Evolutionary conservation across 139 green algal genomes (phyloP).

Genomic region (Coelastrella sp.): DNA sequence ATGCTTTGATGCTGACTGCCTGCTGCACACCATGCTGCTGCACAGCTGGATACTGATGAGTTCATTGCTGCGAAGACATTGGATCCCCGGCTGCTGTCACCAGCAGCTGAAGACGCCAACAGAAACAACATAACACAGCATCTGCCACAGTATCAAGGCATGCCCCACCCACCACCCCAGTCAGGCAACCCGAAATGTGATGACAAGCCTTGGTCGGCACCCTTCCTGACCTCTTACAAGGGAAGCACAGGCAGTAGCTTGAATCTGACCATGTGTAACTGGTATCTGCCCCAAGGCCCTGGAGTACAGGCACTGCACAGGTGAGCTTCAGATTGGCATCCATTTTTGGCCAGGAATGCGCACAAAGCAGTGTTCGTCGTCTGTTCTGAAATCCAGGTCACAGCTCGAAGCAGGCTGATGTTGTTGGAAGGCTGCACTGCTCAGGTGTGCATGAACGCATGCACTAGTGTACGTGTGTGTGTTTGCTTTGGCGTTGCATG

Average conservation of each 20-base stretch:
- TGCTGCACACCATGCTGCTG: neutral
- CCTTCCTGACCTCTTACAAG: slow-evolving; percentile 28
- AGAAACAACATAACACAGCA: neutral
- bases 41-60: slow-evolving; percentile 32
- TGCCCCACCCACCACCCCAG: slow-evolving; percentile 38
- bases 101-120: neutral
- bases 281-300: slow-evolving; percentile 45
- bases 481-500: too few species aligned
- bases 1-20: neutral
- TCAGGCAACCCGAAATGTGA: slow-evolving; percentile 9
- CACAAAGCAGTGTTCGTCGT: too few species aligned
- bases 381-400: too few species aligned
- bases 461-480: neutral
- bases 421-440: neutral
- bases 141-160: slow-evolving; percentile 20
- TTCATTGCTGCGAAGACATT: slow-evolving; percentile 31
- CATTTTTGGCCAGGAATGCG: too few species aligned
- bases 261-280: slow-evolving; percentile 50
- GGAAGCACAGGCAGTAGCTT: slow-evolving; percentile 1
- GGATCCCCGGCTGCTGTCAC: slow-evolving; percentile 6
- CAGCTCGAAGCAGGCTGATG: too few species aligned
- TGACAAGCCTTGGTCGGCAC: slow-evolving; percentile 10
- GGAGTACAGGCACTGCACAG: slow-evolving; percentile 28
- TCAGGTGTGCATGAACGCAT: neutral
- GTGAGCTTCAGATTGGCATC: neutral